Base-by-base conservation (phyloP, 176 grass and related monocot genomes). In the Avena eriantha region DNA sequence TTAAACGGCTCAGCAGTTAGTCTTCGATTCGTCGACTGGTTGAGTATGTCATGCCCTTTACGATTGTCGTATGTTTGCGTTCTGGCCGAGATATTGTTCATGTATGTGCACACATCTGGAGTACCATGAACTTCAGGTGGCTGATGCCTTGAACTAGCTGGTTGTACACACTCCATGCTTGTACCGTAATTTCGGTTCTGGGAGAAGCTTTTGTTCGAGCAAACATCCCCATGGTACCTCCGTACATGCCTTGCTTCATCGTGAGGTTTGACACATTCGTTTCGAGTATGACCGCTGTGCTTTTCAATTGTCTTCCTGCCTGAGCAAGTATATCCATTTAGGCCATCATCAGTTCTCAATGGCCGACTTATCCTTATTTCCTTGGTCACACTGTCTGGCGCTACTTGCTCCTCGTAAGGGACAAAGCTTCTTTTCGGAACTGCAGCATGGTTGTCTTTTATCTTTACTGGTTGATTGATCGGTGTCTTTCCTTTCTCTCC, bases 141-240 rank as follows among this genome's bases (percentile, higher is more conserved):
- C 74, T 80, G 68, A 60, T 69, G 48, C 76, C 41, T 84, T 29
- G 81, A 3, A 76, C 21, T 80, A 55, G 36, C 47, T 68, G 76
- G 29, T 80, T 0, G 58, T 79, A 39, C 22, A 75, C 63, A 75
- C 22, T 84, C 76, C 76, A 76, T 84, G 85, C 24, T 2, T 16
- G 58, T 76, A 67, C 24, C 75, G 68, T 78, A 61, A 33, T 26
- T 77, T 47, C 0, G 22, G 69, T 58, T 84, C 13, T 76, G n/a
- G 39, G 39, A 76, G 15, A 69, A 47, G 51, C 80, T 88, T 24
- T 63, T 91, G 63, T 69, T 91, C 15, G 23, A 88, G 53, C 77
- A 69, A 43, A 54, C 56, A 77, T 88, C 78, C 71, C 48, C 29
- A 34, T 14, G 4, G 63, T 35, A 53, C 31, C 50, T 88, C 31